Evolutionary conservation across 345 rosid genomes (phyloP).

Genomic region (Melaleuca quinquenervia): DNA sequence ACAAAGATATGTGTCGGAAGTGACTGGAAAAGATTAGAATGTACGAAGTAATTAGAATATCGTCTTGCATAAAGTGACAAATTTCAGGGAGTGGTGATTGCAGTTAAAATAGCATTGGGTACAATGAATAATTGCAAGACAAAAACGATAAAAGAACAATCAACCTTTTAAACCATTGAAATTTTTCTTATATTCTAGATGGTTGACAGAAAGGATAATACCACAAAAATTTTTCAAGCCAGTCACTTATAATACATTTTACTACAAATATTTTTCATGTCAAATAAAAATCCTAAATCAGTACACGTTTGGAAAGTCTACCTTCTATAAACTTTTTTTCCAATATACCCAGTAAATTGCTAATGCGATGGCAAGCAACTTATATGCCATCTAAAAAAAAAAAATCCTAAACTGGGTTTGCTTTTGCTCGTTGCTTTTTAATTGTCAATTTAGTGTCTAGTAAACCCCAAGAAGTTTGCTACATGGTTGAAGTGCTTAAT

Average conservation of each 20-base stretch:
- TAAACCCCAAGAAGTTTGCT: too few relatives aligned
- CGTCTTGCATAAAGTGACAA: background rate
- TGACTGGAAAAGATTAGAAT: background rate
- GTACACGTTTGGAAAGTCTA: rapidly evolving
- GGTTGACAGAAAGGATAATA: background rate
- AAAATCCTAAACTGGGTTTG: too few relatives aligned
- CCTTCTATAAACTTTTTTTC: background rate
- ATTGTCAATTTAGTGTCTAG: too few relatives aligned
- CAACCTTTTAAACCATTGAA: background rate
- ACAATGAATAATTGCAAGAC: background rate
- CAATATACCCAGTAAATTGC: too few relatives aligned
- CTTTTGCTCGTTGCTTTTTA: too few relatives aligned
- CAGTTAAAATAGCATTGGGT: background rate
- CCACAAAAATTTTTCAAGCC: background rate
- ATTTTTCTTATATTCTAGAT: background rate
- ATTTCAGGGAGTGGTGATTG: background rate
- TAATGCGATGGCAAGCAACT: too few relatives aligned
- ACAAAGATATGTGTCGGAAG: background rate
- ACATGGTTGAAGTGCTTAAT: too few relatives aligned
- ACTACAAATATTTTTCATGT: background rate
- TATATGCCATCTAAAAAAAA: too few relatives aligned
- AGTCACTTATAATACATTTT: background rate
- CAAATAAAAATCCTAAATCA: background rate
- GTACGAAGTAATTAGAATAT: too few relatives aligned
- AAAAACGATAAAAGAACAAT: background rate